Conservation (phyloP, 2,329 filamentous ascomycete species). For the Tolypocladium inflatum region DNA sequence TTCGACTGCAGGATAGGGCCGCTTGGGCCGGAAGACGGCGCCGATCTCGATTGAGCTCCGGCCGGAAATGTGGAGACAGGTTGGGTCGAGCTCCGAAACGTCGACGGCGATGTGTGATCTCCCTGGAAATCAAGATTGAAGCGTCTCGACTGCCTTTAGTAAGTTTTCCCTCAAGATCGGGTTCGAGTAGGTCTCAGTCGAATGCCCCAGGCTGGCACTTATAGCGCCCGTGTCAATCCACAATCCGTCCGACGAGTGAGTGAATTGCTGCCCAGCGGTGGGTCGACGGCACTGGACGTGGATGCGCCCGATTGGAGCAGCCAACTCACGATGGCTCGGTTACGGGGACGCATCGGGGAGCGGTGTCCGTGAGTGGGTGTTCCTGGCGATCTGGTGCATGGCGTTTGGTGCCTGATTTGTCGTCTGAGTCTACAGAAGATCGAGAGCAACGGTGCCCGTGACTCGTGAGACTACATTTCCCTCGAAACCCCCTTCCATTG, state of each 20-base stretch:
- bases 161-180: too few relatives aligned
- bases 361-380: not conserved
- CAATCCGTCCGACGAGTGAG: not conserved
- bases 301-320: constrained; percentile 14
- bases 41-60: not conserved
- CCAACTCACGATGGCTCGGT: not conserved
- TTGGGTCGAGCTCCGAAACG: not conserved
- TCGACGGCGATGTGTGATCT: not conserved
- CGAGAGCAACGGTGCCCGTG: too few relatives aligned
- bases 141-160: not conserved
- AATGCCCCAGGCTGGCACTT: not conserved
- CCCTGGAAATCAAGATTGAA: not conserved
- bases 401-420: not conserved
- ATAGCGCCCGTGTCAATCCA: not conserved
- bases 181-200: not conserved
- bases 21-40: not conserved
- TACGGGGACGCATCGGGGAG: not conserved
- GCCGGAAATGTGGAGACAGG: not conserved
- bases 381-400: not conserved
- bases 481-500: too few relatives aligned
- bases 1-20: not conserved
- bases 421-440: not conserved
- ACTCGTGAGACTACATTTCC: too few relatives aligned
- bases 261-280: constrained; percentile 16
- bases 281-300: constrained; percentile 14